Percentiles rank a stretch among this genome's conserved stretches.
Conservation (phyloP, 164 flowering plant species). For the Santalum album region DNA sequence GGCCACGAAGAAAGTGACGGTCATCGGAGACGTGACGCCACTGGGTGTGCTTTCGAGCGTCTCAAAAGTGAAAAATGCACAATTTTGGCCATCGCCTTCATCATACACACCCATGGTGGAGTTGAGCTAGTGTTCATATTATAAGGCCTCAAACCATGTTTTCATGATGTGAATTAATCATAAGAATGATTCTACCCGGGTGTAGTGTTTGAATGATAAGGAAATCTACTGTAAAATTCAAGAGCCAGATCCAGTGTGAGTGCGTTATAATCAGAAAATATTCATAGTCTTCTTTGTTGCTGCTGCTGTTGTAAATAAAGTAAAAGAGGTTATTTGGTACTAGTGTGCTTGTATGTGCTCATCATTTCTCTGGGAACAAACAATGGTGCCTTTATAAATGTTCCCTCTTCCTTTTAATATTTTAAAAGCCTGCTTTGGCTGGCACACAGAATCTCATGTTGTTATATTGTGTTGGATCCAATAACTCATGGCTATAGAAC, state of each 20-base stretch:
- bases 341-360: neutral
- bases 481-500: neutral
- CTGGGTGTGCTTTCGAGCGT: slow-evolving; percentile 65
- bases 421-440: slow-evolving; percentile 1
- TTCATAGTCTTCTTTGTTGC: no score
- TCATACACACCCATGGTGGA: slow-evolving; percentile 20
- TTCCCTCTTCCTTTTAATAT: slow-evolving; percentile 2
- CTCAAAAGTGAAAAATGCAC: slow-evolving; percentile 79
- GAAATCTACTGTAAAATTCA: no score
- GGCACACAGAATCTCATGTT: no score
- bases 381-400: slow-evolving; percentile 2
- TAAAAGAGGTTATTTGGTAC: slow-evolving; percentile 4
- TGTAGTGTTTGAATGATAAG: no score
- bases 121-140: no score
- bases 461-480: no score
- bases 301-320: no score
- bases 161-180: no score
- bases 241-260: slow-evolving; percentile 1
- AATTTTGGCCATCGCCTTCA: slow-evolving; percentile 67
- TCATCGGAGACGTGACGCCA: slow-evolving; percentile 74
- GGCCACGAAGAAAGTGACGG: slow-evolving; percentile 71
- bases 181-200: no score
- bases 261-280: neutral
- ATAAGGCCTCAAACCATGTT: no score
- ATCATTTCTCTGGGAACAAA: no score